Evolutionary conservation across 805 yeast genomes (phyloP), one percentile per base, ranked within the genome.

Genomic region (Clavispora vitiphila): DNA sequence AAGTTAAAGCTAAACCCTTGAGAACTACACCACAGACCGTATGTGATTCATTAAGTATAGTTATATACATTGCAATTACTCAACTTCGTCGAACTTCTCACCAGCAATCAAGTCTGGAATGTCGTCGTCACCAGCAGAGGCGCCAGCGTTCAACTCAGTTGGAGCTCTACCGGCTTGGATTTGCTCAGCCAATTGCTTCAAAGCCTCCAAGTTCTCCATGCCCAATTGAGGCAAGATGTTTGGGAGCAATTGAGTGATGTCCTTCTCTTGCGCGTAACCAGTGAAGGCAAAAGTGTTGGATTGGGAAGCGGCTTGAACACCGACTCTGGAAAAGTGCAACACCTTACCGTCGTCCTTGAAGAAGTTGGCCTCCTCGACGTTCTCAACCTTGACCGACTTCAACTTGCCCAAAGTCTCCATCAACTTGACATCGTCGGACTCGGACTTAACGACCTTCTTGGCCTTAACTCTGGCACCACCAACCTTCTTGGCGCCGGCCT

Each of bases 301-400:
- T 60, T 82, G 83, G 58, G 86, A 81, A 58, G 96, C 88, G 56
- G 86, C 86, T 76, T 91, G 97, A 52, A 90, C 93, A 72, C 93
- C 95, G 55, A 93, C 96, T 70, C 93, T 84, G 78, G 86, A 81
- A 80, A 93, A 88, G 76, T 91, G 96, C 70, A 91, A 74, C 52
- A 93, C 96, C 65, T 83, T 84, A 64, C 97, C 97, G 69, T 91
- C 96, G 52, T 88, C 96, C 71, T 78, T 85, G 86, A 93, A 90
- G 78, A 91, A 86, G 81, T 90, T 91, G 62, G 96, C 98, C 77
- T 91, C 97, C 67, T 88, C 95, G 60, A 91, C 83, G 61, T 86
- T 88, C 55, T 85, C 89, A 57, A 91, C 72, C 60, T 88, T 84
- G 71, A 84, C 86, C 53, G 90, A 95, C 71, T 86, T 83, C 67